Evolutionary conservation across 2,329 filamentous ascomycete species (phyloP), one percentile per base, ranked within the genome.

Genomic region (Plectosphaerella cucumerina): DNA sequence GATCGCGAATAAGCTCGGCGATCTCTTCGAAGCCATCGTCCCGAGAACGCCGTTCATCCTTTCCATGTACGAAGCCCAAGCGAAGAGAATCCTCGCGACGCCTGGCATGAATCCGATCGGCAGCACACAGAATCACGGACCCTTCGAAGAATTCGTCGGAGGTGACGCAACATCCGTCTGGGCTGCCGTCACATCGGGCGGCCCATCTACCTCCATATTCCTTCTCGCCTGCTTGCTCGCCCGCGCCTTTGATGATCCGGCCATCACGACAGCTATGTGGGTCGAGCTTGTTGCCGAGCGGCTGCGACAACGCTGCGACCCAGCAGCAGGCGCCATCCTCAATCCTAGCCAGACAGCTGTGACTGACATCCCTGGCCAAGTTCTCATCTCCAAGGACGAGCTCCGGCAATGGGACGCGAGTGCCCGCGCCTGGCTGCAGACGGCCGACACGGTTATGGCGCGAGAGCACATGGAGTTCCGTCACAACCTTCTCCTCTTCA

Each of bases 1-100:
- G 5, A 69, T 65, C 0, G 72, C 73, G 2, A 54, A 70, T 17
- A 65, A 61, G 33, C 63, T 76, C 0, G 72, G 65, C 2, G 65
- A 64, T 0, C 56, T 76, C 0, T 75, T 77, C 51, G 61, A 67
- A 20, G 57, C 54, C 0, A 26, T 65, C 0, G 47, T 65, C 3
- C 70, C 71, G 1, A 3, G 50, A 0, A 67, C 58, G 1, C 70
- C 69, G 0, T 47, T 56, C 1, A 60, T 74, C 3, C 49, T 69
- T 8, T 52, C 55, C 33, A 65, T 67, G 1, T 73, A 71, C 52
- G 69, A 69, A 1, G 51, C 23, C 1, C 56, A 70, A 5, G 62
- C 59, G 0, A 67, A 61, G 0, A 60, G 69, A 39, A 68, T 70
- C 26, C 51, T 57, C n/a, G 48, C 44, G n/a, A 41, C 22, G 4